These are phyloP conservation scores for Populus hybrid DNA, from an alignment of 441 rosid species.

Conservation along the genomic window DNA sequence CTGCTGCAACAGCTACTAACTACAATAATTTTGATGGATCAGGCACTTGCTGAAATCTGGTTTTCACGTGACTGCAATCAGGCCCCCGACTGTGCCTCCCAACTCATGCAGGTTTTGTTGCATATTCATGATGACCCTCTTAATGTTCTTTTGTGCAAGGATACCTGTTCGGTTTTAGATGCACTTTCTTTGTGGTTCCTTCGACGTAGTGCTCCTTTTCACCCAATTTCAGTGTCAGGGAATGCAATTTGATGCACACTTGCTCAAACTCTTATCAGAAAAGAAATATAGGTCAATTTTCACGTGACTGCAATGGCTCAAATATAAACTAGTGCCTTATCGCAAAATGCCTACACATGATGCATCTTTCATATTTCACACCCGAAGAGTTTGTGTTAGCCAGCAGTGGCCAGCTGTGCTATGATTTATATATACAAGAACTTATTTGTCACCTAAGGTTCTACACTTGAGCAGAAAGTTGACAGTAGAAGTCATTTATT, in stretches of 20 bases:
- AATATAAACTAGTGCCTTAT: neutral
- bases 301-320: too few species aligned
- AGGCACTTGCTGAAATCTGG: constrained; percentile 79
- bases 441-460: neutral
- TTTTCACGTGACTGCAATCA: constrained; percentile 87
- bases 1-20: constrained; percentile 15
- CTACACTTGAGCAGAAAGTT: neutral
- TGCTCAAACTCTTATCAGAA: neutral
- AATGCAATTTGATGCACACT: neutral
- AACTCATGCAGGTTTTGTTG: constrained; percentile 86
- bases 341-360: neutral
- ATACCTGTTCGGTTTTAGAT: neutral
- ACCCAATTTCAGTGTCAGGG: neutral
- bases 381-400: neutral
- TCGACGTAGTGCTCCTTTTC: neutral
- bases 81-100: constrained; percentile 96
- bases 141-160: neutral
- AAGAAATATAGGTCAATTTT: neutral
- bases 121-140: constrained; percentile 3
- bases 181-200: neutral
- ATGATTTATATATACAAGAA: neutral
- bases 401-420: neutral
- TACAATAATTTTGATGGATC: constrained; percentile 15
- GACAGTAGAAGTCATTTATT: neutral
- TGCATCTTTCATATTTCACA: neutral